Evolutionary conservation across 1,284 basidiomycete genomes (phyloP), one percentile per base, ranked within the genome.

Genomic region (Neonothopanus nambi): DNA sequence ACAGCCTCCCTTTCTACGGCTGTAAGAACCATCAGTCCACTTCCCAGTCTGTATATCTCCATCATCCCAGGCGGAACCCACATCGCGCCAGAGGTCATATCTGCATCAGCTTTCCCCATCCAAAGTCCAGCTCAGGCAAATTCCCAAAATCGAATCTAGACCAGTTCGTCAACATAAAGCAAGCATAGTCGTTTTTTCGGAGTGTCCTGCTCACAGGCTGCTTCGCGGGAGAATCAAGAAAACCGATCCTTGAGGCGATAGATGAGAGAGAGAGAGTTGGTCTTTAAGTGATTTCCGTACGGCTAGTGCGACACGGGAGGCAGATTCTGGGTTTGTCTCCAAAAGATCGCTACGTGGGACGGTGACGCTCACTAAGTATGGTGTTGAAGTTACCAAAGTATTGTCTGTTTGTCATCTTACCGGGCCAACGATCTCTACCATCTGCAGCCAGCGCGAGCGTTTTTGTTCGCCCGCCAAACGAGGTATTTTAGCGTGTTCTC

Each of bases 371-470:
- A 47, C 17, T 12, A n/a, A n/a, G n/a, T n/a, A 45, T 46, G 9
- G 46, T 21, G 17, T 55, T 55, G 9, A 51, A 48, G 44, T 55
- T 55, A 12, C 54, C 54, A 28, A 55, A 51, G 37, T 36, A 55
- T n/a, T 33, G 24, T 8, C 30, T 13, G 13, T 13, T 13, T 33
- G 30, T 33, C 30, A 33, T 33, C 30, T 33, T 33, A 9, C 8
- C 30, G 3, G 30, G 30, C 30, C 9, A n/a, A 5, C 28, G 18
- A 13, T 43, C 48, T 35, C 54, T 28, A 9, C 48, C 54, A 41
- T 55, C 48, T 3, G 21, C 54, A 15, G 48, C 54, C 5, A 46
- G 23, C 8, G 37, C 48, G 17, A 51, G n/a, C 3, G 43, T 33
- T 23, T 51, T 24, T 13, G 48, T 42, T 18, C 23, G 15, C 5